Evolutionary conservation across 164 flowering plant species (phyloP).

Genomic region (Santalum album): DNA sequence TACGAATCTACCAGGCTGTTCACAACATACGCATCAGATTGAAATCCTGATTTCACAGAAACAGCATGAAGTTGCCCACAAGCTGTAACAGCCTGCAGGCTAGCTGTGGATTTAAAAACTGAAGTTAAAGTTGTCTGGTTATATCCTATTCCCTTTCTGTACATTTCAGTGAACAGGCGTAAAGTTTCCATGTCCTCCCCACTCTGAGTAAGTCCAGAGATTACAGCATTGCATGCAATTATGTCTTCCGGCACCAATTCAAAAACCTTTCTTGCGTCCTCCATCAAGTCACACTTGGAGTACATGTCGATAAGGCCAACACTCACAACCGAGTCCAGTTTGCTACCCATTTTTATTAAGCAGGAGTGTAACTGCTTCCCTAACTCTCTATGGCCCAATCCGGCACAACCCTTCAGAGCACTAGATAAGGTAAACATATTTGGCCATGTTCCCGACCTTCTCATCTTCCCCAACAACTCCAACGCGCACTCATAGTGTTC

Average conservation of each 20-base stretch:
- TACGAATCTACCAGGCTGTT: constrained; percentile 68
- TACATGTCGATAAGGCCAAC: constrained; percentile 79
- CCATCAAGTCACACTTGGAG: constrained; percentile 39
- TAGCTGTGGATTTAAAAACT: constrained; percentile 49
- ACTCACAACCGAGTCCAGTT: constrained; percentile 18
- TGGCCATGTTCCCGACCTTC: constrained; percentile 29
- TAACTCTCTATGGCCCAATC: constrained; percentile 25
- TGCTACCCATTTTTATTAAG: constrained; percentile 37
- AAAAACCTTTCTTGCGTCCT: constrained; percentile 43
- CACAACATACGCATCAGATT: constrained; percentile 32
- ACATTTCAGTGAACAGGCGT: constrained; percentile 31
- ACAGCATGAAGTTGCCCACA: constrained; percentile 49
- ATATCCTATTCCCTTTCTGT: constrained; percentile 35
- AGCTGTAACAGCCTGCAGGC: constrained; percentile 24
- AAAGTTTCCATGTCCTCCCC: constrained; percentile 45
- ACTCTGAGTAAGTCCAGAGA: constrained; percentile 51
- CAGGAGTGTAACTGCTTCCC: constrained; percentile 60
- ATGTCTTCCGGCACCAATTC: constrained; percentile 39
- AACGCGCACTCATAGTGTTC: constrained; percentile 40
- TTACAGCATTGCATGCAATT: constrained; percentile 59
- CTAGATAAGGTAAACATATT: constrained; percentile 70
- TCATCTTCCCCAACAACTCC: constrained; percentile 43
- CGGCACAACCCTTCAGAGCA: constrained; percentile 60
- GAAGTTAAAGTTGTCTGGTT: constrained; percentile 52
- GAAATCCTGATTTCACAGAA: constrained; percentile 47